Base-by-base conservation (phyloP, 306 rosid species). In the Quercus aquifolioides region DNA sequence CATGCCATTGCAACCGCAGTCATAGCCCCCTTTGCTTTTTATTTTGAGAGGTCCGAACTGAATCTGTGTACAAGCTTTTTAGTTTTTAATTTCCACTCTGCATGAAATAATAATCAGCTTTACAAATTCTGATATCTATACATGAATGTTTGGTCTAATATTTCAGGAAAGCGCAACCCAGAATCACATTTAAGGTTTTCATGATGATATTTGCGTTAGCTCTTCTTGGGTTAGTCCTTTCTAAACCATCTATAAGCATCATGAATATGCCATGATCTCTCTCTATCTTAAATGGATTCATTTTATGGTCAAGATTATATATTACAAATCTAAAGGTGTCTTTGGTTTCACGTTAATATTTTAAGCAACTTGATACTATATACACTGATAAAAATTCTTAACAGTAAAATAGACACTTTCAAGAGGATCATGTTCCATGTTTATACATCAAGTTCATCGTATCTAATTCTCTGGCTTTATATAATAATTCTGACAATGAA, bases 161-260 rank as follows among this genome's bases (percentile, higher is more conserved):
- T 85, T 83, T 5, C 92, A 94, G 98, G 97, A 89, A 83, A 74
- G 83, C 65, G 31, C 98, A 94, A 23, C 98, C 97, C 5, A 92
- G 80, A 82, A 91, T 92, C 14, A 94, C 97, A 74, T 73, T 94
- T 74, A 55, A 78, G 64, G 69, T 92, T 30, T 94, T 92, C 90
- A 79, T 87, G 70, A 97, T 92, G 79, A 88, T 94, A 82, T 91
- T 92, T 58, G 35, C 73, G 73, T 88, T 94, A 11, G 97, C 94
- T 67, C 89, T 94, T 51, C 92, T 94, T n/a, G 98, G 98, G 98
- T 94, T 55, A 81, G 90, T 85, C 33, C 35, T 21, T 71, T 20
- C 35, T 25, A 69, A 20, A 55, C 2, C 10, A 6, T 28, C 74
- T 26, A 21, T 58, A 58, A 20, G 13, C 65, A 18, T 11, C 35